Evolutionary conservation across 2,329 filamentous ascomycete species (phyloP), one percentile per base, ranked within the genome.

Genomic region (Cladophialophora bantiana): DNA sequence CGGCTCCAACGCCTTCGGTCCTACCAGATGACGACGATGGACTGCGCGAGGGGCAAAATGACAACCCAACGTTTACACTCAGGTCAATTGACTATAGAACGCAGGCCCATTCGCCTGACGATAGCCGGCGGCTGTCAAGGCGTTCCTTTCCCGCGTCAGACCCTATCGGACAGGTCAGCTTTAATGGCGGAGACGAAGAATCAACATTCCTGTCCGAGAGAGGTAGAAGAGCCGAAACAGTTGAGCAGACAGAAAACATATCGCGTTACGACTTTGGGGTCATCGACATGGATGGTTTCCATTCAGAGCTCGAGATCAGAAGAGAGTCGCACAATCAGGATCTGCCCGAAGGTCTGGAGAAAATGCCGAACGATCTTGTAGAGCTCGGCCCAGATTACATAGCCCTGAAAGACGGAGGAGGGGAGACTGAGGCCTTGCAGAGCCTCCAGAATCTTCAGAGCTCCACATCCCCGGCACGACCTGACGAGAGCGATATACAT

Each of bases 231-330:
- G 80, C 79, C 15, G 73, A 77, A 2, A 77, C 74, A 55, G 77
- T 79, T 45, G 74, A 77, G 40, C 78, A 80, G 38, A 75, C 69
- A 26, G 74, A 75, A 42, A 76, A 77, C 34, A 59, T 82, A 15
- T 81, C 79, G 12, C 79, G 80, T 66, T 79, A 81, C 66, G 81
- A 83, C 66, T 77, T 79, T 60, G 78, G 77, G 12, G 77, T 75
- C 58, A 73, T 77, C 26, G 75, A 80, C 20, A 73, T 84, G 56
- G 86, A 83, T 70, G 84, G 85, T 64, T 86, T 86, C 70, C 82
- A 77, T 77, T 62, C 78, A 73, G 59, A 81, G 75, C 20, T 77
- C 75, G 69, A 75, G 73, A 67, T 75, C 74, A n/a, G 74, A 70
- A 68, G 66, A 69, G 20, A 66, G 38, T 65, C 66, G 36, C 62